Evolutionary conservation across 306 rosid genomes (phyloP).

Genomic region (Quercus berberidifolia): DNA sequence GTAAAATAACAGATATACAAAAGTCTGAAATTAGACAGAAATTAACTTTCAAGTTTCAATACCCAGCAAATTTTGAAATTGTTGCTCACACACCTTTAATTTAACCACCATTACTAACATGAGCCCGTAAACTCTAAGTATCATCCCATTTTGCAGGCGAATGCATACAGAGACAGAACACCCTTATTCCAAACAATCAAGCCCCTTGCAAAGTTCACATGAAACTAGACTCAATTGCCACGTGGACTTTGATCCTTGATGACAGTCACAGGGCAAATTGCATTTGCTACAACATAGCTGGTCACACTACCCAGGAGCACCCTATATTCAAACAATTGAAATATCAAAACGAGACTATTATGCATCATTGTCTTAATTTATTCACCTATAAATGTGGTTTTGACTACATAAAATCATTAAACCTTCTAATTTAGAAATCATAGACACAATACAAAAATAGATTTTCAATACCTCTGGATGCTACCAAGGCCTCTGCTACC

Average conservation of each 20-base stretch:
- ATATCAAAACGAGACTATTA: neutral
- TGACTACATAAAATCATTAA: neutral
- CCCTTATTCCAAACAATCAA: neutral
- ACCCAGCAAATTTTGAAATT: neutral
- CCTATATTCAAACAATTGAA: conserved; percentile 25
- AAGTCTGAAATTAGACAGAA: neutral
- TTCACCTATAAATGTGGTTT: neutral
- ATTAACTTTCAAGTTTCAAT: neutral
- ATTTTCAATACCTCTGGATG: conserved; percentile 34
- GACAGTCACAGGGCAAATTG: conserved; percentile 43
- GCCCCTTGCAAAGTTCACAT: conserved; percentile 1
- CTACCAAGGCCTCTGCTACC: conserved; percentile 61
- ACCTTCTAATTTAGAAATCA: neutral
- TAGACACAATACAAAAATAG: neutral
- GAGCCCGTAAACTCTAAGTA: neutral
- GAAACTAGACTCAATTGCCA: conserved; percentile 6
- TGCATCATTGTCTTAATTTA: neutral
- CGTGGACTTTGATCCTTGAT: conserved; percentile 31
- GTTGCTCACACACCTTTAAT: neutral
- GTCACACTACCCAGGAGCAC: conserved; percentile 59
- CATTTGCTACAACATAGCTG: conserved; percentile 41
- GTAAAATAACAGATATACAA: conserved; percentile 5
- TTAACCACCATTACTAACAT: neutral
- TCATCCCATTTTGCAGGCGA: neutral
- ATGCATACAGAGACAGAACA: neutral